These are phyloP conservation scores for Angomonas deanei DNA, from an alignment of 208 protist species.

Conservation along the genomic window DNA sequence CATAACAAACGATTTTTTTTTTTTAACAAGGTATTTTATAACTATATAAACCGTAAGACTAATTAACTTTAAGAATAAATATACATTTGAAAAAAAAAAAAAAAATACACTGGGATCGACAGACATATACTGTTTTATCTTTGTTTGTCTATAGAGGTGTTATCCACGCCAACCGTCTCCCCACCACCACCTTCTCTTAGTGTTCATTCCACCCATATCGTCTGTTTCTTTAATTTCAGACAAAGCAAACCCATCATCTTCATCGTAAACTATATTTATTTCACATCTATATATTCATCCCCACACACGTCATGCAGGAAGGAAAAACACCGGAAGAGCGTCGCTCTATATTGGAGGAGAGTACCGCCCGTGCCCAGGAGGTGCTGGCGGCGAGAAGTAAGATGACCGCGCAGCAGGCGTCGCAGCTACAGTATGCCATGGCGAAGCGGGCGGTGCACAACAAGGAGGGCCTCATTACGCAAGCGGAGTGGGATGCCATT, in stretches of 20 bases:
- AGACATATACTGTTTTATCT: constrained; percentile 5
- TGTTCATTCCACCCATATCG: too few relatives aligned
- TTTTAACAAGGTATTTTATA: neutral
- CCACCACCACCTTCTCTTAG: too few relatives aligned
- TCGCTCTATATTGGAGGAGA: constrained; percentile 49
- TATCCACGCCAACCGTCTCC: too few relatives aligned
- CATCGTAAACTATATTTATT: too few relatives aligned
- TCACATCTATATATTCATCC: too few relatives aligned
- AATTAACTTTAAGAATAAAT: neutral
- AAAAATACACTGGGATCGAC: constrained; percentile 7
- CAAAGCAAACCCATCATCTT: too few relatives aligned
- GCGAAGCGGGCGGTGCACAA: neutral
- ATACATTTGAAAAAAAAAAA: neutral
- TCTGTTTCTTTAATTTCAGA: too few relatives aligned
- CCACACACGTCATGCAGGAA: too few relatives aligned
- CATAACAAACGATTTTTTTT: constrained; percentile 6
- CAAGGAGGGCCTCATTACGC: constrained; percentile 56
- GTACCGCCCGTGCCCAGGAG: constrained; percentile 29
- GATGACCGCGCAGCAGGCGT: neutral
- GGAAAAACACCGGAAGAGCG: constrained; percentile 7
- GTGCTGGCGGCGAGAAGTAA: neutral
- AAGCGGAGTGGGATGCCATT: constrained; percentile 68
- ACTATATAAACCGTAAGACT: neutral
- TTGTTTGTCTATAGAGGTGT: too few relatives aligned
- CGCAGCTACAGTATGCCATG: constrained; percentile 10